A percentile compares a stretch with the other conserved stretches of the same genome.
Conservation (phyloP, 305 asterid species). For the Petunia hybrid region DNA sequence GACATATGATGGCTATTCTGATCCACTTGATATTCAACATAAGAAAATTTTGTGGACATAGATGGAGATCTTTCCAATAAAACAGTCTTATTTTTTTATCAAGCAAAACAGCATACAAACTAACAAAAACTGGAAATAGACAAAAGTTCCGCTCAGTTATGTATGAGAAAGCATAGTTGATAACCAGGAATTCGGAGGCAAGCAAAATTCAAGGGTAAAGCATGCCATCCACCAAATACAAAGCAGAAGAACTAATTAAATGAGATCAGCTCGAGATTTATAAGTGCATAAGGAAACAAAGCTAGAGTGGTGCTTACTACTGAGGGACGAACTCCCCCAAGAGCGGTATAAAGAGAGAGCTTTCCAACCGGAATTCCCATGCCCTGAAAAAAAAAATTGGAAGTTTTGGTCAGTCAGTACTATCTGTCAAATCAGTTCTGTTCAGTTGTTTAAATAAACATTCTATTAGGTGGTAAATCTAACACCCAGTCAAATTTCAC, state of each 20-base stretch:
- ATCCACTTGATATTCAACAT: not conserved
- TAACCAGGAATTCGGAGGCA: not conserved
- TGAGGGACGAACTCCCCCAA: slow-evolving; percentile 98
- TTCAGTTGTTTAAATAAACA: not conserved
- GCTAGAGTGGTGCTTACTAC: slow-evolving; percentile 62
- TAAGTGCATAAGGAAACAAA: slow-evolving; percentile 29
- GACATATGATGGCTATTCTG: not conserved
- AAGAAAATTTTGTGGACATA: not conserved
- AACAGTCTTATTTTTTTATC: not conserved
- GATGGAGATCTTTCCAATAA: not conserved
- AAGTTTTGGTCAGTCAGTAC: slow-evolving; percentile 32
- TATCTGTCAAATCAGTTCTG: not conserved
- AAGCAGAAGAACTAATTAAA: not conserved
- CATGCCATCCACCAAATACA: not conserved
- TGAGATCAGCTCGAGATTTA: slow-evolving; percentile 20
- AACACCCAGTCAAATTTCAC: not conserved
- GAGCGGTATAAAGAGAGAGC: slow-evolving; percentile 95
- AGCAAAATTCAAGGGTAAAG: not conserved
- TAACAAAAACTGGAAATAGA: not conserved
- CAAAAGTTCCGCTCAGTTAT: not conserved
- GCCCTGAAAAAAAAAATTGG: slow-evolving; percentile 61
- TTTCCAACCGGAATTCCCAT: slow-evolving; percentile 99
- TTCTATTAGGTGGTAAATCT: not conserved
- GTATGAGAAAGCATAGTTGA: not conserved
- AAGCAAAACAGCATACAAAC: not conserved